phyloP scores from a whole-genome alignment of 257 asterid genomes.

The Phtheirospermum japonicum region DNA sequence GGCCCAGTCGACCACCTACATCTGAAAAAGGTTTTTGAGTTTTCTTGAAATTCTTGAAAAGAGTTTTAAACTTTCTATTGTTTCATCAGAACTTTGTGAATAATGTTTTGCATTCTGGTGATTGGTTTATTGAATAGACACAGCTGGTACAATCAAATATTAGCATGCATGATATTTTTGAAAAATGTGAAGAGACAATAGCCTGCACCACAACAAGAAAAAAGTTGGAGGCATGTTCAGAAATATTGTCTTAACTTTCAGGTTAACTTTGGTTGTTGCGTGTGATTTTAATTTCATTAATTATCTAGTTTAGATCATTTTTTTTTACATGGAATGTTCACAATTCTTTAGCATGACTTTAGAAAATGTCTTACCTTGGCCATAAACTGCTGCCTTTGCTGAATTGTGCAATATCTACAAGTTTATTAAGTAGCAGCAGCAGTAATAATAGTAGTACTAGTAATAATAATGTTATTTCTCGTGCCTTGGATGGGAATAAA shows the following conservation, averaged over 20 bases:
- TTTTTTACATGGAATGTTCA: conserved; percentile 1
- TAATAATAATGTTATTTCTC: no score
- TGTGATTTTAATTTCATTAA: conserved; percentile 10
- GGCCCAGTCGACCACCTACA: conserved; percentile 91
- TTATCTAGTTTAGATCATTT: conserved; percentile 13
- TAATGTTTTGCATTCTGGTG: conserved; percentile 27
- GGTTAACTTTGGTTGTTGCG: conserved; percentile 48
- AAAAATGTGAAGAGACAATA: conserved; percentile 65
- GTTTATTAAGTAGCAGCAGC: no score
- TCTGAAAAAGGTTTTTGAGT: conserved; percentile 64
- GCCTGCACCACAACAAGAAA: conserved; percentile 58
- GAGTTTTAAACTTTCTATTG: conserved; percentile 21
- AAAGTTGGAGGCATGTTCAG: conserved; percentile 59
- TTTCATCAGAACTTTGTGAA: conserved; percentile 14
- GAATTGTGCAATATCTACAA: neutral
- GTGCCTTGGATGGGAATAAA: no score
- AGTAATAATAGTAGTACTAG: no score
- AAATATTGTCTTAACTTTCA: conserved; percentile 52
- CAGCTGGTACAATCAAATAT: conserved; percentile 49
- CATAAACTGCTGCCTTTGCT: neutral
- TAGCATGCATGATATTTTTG: conserved; percentile 51
- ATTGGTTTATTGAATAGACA: conserved; percentile 43
- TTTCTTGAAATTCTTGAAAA: conserved; percentile 30
- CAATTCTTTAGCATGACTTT: neutral
- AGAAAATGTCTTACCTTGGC: neutral